Conservation (phyloP, 169 alveolate species). For the Neospora caninum region DNA sequence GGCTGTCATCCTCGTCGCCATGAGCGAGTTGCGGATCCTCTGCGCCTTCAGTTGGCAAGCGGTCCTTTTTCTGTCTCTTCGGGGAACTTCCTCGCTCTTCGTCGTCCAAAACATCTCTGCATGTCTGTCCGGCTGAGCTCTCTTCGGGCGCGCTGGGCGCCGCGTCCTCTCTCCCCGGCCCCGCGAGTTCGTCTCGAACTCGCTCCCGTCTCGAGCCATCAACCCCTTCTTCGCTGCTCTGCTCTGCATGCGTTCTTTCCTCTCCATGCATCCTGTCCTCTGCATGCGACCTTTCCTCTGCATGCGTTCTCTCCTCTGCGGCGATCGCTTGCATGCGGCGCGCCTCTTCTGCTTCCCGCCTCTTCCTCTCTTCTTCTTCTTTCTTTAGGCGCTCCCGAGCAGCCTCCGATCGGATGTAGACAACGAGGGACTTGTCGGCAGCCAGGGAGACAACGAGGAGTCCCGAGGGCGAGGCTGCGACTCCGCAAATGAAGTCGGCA, state of each 20-base stretch:
- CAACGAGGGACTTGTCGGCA: neutral
- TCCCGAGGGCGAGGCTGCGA: neutral
- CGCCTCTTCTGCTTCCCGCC: neutral
- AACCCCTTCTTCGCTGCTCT: neutral
- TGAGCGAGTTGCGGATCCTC: neutral
- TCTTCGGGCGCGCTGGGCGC: too few relatives aligned
- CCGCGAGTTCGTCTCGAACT: too few relatives aligned
- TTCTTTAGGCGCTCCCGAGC: neutral
- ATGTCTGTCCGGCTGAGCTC: too few relatives aligned
- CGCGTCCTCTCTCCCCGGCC: too few relatives aligned
- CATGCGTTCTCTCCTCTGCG: neutral
- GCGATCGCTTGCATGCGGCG: neutral
- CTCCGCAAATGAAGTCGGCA: neutral
- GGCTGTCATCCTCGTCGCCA: neutral
- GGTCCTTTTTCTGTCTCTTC: neutral
- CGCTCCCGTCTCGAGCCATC: neutral
- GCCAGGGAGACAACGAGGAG: neutral
- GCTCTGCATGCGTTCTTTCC: neutral
- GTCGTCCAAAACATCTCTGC: neutral
- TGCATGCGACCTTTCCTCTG: neutral
- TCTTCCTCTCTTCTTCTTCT: neutral
- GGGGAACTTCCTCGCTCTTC: slow-evolving; percentile 10
- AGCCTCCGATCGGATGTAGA: neutral
- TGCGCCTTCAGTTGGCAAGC: neutral
- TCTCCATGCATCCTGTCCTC: neutral